Evolutionary conservation across 768 basidiomycete species (phyloP).

Genomic region (Auricularia auricula-judae): DNA sequence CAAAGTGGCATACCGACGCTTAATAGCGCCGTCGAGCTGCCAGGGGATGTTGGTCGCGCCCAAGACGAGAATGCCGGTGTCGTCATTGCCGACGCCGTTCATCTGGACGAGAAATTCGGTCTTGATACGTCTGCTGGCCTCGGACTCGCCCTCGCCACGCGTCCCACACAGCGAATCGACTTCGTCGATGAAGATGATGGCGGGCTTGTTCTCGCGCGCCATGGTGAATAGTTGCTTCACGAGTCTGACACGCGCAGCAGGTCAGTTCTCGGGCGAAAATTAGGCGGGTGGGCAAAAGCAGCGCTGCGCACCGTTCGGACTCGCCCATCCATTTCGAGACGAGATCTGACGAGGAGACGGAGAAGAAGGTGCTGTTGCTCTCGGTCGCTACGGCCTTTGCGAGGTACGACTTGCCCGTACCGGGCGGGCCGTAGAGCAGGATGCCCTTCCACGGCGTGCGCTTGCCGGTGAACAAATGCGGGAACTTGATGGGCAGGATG

Average conservation of each 20-base stretch:
- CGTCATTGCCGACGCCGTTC: slow-evolving; percentile 98
- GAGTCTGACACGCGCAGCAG: slow-evolving; percentile 39
- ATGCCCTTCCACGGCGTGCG: slow-evolving; percentile 97
- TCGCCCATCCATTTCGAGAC: slow-evolving; percentile 99
- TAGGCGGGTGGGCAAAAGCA: no score
- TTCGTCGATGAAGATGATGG: slow-evolving; percentile 99
- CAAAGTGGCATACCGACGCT: slow-evolving; percentile 52
- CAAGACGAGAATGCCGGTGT: slow-evolving; percentile 89
- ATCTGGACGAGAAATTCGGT: slow-evolving; percentile 97
- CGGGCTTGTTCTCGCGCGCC: slow-evolving; percentile 90
- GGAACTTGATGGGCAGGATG: slow-evolving; percentile 99
- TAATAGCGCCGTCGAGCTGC: slow-evolving; percentile 96
- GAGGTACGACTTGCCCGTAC: slow-evolving; percentile 92
- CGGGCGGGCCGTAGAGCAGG: slow-evolving; percentile 91
- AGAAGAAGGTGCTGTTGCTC: slow-evolving; percentile 98
- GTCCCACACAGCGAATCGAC: slow-evolving; percentile 94
- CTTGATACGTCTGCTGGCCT: slow-evolving; percentile 94
- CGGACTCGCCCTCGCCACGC: slow-evolving; percentile 92
- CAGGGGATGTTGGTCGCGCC: slow-evolving; percentile 99
- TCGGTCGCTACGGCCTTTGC: slow-evolving; percentile 99
- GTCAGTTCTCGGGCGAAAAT: no score
- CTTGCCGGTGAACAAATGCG: slow-evolving; percentile 96
- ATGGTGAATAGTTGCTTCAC: slow-evolving; percentile 95
- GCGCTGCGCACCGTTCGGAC: slow-evolving; percentile 67
- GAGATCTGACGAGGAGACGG: slow-evolving; percentile 86